Evolutionary conservation across 1,284 basidiomycete species (phyloP), one percentile per base, ranked within the genome.

Genomic region (Ganoderma sinense): DNA sequence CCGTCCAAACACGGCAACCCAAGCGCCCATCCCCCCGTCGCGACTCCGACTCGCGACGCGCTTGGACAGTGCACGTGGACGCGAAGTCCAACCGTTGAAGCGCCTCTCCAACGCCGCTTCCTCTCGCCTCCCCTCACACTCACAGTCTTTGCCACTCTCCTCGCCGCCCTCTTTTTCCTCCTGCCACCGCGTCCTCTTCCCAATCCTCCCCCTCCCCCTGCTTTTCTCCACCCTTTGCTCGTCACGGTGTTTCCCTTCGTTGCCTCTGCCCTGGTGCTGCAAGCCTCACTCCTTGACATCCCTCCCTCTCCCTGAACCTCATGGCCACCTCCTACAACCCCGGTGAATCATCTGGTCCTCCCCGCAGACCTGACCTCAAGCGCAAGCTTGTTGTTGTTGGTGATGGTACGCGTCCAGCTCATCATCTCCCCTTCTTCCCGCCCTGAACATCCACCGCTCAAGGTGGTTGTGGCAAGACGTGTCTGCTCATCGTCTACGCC

Each of bases 401-500:
- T 72, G 94, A 95, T 80, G 94, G 94, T 90, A 87, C 88, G 84
- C 88, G 78, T 75, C 78, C 75, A 77, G 14, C 33, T 43, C 41
- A 20, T 39, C 82, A 76, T 79, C 79, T 70, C 72, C 65, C 77
- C 80, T 69, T 69, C 67, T 16, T 48, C n/a, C 29, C 53, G 31
- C 66, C 62, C 68, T 59, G 31, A 66, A 29, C 65, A 23, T 45
- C 18, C 67, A 45, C 10, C 40, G 33, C 56, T 56, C 18, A 75
- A 91, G 91, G 92, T 80, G 91, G 91, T 67, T 93, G 92, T 78
- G 91, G 92, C 76, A 96, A 97, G 87, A 97, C 96, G 59, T 97
- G 96, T 87, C 85, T 97, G 72, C 89, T 96, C 74, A 96, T 96
- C 77, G 95, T 97, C 61, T 99, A 99, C 80, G 96, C 97, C 36